Conservation (phyloP, 2,329 filamentous ascomycete genomes). For the Graphium sp. region DNA sequence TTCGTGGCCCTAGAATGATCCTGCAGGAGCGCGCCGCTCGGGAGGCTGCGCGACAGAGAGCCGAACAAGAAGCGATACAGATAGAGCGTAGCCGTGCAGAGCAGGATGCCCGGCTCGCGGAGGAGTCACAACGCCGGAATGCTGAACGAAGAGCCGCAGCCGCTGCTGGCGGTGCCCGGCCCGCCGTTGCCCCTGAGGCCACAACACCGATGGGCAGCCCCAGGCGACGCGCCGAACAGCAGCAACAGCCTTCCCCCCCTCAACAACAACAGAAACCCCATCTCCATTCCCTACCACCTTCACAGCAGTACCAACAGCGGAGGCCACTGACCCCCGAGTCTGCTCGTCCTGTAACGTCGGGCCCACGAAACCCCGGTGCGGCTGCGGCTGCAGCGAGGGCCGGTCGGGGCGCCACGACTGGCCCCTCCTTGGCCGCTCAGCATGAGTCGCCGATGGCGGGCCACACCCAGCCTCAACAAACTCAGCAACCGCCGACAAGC, state of each 20-base stretch:
- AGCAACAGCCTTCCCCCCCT: conserved; percentile 7
- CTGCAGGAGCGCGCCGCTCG: conserved; percentile 75
- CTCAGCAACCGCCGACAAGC: conserved; percentile 5
- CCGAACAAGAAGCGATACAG: conserved; percentile 45
- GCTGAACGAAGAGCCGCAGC: conserved; percentile 42
- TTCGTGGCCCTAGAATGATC: conserved; percentile 75
- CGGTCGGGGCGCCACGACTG: too few relatives aligned
- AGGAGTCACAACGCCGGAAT: conserved; percentile 38
- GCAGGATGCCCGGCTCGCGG: conserved; percentile 33
- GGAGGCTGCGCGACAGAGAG: conserved; percentile 52
- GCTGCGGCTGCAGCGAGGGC: conserved; percentile 2
- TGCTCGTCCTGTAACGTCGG: too few relatives aligned
- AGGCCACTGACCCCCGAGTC: conserved; percentile 1
- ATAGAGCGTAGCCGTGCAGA: conserved; percentile 40
- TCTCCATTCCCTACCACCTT: conserved; percentile 7
- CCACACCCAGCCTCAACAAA: conserved; percentile 8
- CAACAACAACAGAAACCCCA: conserved; percentile 6
- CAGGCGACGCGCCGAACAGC: conserved; percentile 6
- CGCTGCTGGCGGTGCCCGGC: conserved; percentile 17
- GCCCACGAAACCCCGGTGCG: conserved; percentile 1
- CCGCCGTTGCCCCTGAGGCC: conserved; percentile 14
- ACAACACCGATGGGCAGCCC: conserved; percentile 7
- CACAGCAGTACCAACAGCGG: conserved; percentile 4
- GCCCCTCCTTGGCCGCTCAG: conserved; percentile 4
- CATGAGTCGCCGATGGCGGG: too few relatives aligned